A percentile compares a stretch with the other conserved stretches of the same genome.
These are phyloP conservation scores for Tympanopsis confertula DNA, from an alignment of 2,329 filamentous ascomycete genomes.

Conservation along the genomic window DNA sequence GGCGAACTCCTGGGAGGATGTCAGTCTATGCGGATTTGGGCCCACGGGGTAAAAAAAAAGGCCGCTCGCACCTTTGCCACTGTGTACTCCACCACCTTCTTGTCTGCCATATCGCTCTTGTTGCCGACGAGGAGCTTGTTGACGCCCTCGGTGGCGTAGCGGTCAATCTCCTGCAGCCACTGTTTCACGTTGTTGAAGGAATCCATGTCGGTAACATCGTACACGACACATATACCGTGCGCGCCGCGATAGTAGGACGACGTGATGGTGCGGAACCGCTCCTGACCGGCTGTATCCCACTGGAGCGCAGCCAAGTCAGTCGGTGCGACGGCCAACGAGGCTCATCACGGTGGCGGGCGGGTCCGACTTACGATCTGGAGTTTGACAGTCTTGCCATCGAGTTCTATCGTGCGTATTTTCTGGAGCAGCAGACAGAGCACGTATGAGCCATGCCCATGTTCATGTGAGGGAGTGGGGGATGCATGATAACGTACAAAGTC, in stretches of 20 bases:
- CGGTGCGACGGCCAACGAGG: slow-evolving; percentile 1
- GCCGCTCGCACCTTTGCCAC: slow-evolving; percentile 77
- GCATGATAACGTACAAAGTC: slow-evolving; percentile 68
- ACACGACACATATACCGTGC: slow-evolving; percentile 98
- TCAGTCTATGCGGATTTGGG: slow-evolving; percentile 7
- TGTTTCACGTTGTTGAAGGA: slow-evolving; percentile 99
- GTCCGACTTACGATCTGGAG: slow-evolving; percentile 76
- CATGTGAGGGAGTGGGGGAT: neutral
- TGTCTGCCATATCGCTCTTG: slow-evolving; percentile 99
- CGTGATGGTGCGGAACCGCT: slow-evolving; percentile 98
- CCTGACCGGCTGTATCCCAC: slow-evolving; percentile 99
- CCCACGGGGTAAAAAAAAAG: neutral
- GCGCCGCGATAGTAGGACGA: slow-evolving; percentile 99
- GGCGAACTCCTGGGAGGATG: slow-evolving; percentile 69
- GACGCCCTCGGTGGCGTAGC: slow-evolving; percentile 96
- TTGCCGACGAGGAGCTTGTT: slow-evolving; percentile 99
- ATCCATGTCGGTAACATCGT: slow-evolving; percentile 99
- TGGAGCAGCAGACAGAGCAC: slow-evolving; percentile 28
- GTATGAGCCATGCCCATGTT: neutral
- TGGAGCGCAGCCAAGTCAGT: slow-evolving; percentile 29
- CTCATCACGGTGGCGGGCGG: slow-evolving; percentile 1
- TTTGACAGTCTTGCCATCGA: slow-evolving; percentile 99
- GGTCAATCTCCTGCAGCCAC: slow-evolving; percentile 99
- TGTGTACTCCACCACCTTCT: slow-evolving; percentile 99
- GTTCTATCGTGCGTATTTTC: slow-evolving; percentile 99